Evolutionary conservation across 164 flowering plant species (phyloP), one percentile per base, ranked within the genome.

Genomic region (Santalum album): DNA sequence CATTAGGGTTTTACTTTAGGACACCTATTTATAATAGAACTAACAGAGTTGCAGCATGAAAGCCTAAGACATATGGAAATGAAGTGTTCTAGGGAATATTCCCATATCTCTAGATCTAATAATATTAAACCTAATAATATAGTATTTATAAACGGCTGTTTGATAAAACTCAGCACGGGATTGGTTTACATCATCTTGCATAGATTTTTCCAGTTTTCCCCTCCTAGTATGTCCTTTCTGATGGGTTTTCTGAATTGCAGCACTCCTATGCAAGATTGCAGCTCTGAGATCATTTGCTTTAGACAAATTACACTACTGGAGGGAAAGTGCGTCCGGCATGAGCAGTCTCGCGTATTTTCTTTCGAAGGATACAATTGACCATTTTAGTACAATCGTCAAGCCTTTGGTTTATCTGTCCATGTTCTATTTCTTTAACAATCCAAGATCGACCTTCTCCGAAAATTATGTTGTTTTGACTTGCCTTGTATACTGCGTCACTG

Each of bases 371-470:
- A 86, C 95, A 55, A 46, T 86, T 39, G 98, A 89, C 63, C 91
- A 73, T 63, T 80, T 92, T 72, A 88, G 69, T 56, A 84, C 91
- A 34, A 16, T 92, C 6, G 54, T 92, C 58, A 92, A 92, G 69
- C 98, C 98, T 43, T 66, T 83, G 40, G 90, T 92, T 36, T 92
- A 92, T 72, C 87, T 89, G 39, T 86, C 95, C 18, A 92, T 89
- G 96, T 92, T 88, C 72, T 92, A 86, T 65, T 92, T 86, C 82
- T 89, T 86, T 82, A 92, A 89, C 90, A 88, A 81, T 55, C 98
- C 98, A 0, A 74, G 98, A 73, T 92, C 98, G 36, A 65, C 85
- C 50, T 75, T 92, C 58, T 47, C 53, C 1, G 96, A 86, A 36
- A 92, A 92, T 52, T 92, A 86, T 59, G n/a, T 80, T 18, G 74